Conservation (phyloP, 2,329 filamentous ascomycete genomes). For the Trichophyton simii region DNA sequence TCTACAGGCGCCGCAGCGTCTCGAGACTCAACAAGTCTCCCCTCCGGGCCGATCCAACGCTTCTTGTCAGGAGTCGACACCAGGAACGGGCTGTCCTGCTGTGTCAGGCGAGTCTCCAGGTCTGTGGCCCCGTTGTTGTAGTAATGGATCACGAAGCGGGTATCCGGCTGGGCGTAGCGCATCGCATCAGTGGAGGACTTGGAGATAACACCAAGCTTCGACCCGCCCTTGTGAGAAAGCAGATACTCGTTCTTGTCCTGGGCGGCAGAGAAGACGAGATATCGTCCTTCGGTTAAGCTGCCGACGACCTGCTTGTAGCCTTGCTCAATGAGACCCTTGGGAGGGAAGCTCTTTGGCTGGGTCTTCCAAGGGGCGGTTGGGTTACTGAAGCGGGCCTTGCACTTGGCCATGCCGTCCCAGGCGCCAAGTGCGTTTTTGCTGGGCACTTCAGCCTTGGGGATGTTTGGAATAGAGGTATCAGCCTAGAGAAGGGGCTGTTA, state of each 20-base stretch:
- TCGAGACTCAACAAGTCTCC: constrained; percentile 3
- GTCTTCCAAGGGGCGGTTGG: constrained; percentile 40
- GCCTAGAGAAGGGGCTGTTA: constrained; percentile 23
- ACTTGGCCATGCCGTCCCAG: constrained; percentile 36
- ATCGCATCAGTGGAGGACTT: background rate
- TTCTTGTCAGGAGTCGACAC: constrained; percentile 8
- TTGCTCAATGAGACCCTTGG: constrained; percentile 31
- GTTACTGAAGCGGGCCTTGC: constrained; percentile 29
- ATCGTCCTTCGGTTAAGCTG: constrained; percentile 43
- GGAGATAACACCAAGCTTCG: background rate
- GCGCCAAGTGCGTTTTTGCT: constrained; percentile 32
- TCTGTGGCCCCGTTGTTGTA: constrained; percentile 12
- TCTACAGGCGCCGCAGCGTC: constrained; percentile 10
- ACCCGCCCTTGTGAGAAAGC: constrained; percentile 1
- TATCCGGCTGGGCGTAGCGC: background rate
- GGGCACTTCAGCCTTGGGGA: constrained; percentile 36
- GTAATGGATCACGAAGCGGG: constrained; percentile 12
- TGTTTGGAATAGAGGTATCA: constrained; percentile 36
- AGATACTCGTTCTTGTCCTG: constrained; percentile 14
- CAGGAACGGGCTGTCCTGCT: constrained; percentile 12
- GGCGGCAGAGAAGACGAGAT: constrained; percentile 38
- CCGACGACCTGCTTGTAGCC: constrained; percentile 44
- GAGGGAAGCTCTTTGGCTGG: constrained; percentile 28
- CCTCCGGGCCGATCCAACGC: constrained; percentile 10
- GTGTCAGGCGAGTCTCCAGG: constrained; percentile 9